phyloP scores from a whole-genome alignment of 2,329 filamentous ascomycete species.

The Xylaria hypoxylon region DNA sequence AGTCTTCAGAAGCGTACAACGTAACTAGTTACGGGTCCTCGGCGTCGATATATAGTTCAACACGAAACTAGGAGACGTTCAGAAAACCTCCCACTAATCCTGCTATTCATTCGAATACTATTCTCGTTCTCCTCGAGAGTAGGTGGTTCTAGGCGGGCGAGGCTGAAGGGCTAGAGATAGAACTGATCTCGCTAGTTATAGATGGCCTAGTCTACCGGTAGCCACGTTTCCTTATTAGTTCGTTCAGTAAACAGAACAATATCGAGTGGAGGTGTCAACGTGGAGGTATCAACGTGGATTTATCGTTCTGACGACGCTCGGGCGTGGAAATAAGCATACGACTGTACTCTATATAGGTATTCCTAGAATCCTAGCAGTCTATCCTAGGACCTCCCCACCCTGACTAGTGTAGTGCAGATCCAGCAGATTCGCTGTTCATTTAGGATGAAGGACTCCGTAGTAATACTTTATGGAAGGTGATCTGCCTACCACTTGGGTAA shows the following conservation, averaged over 20 bases:
- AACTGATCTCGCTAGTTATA: constrained; percentile 14
- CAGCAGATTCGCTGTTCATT: constrained; percentile 21
- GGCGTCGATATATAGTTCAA: constrained; percentile 1
- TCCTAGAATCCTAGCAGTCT: too few relatives aligned
- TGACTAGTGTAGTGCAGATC: constrained; percentile 22
- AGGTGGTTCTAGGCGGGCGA: neutral
- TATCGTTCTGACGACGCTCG: constrained; percentile 8
- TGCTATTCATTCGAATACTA: neutral
- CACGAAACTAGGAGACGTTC: neutral
- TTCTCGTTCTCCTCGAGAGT: neutral
- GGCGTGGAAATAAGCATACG: constrained; percentile 21
- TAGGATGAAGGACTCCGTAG: constrained; percentile 18
- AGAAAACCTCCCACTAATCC: neutral
- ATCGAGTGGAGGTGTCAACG: constrained; percentile 19
- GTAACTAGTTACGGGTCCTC: neutral
- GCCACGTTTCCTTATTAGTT: constrained; percentile 12
- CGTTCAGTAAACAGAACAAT: constrained; percentile 10
- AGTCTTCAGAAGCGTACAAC: neutral
- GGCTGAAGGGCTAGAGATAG: constrained; percentile 10
- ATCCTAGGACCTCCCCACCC: constrained; percentile 21
- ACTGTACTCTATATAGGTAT: constrained; percentile 27
- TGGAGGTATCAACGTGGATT: constrained; percentile 7
- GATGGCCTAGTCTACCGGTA: neutral
- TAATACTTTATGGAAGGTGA: constrained; percentile 11
- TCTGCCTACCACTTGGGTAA: constrained; percentile 21